Evolutionary conservation across 2,329 filamentous ascomycete species (phyloP).

Genomic region (Xylaria sp.): DNA sequence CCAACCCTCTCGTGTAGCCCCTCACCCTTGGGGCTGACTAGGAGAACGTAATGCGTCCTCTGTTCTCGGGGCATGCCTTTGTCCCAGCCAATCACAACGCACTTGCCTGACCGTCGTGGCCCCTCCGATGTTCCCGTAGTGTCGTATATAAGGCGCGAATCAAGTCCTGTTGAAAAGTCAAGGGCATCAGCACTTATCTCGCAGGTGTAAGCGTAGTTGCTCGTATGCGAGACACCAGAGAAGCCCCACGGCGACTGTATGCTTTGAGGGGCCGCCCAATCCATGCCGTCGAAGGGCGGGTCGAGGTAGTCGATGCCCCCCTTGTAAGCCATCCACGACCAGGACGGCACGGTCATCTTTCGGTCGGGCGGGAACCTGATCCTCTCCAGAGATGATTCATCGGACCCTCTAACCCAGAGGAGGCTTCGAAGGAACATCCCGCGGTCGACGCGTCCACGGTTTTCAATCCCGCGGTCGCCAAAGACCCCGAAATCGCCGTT

Average conservation of each 20-base stretch:
- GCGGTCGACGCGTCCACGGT: no score
- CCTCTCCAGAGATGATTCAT: neutral
- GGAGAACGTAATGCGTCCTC: constrained; percentile 11
- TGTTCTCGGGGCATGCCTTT: neutral
- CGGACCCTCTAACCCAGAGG: constrained; percentile 12
- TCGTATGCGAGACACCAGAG: neutral
- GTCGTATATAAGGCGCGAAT: constrained; percentile 2
- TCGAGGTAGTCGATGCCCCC: constrained; percentile 21
- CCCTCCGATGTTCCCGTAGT: neutral
- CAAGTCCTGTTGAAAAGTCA: neutral
- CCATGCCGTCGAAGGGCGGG: constrained; percentile 10
- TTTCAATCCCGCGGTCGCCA: no score
- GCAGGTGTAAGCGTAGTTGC: neutral
- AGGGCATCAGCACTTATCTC: neutral
- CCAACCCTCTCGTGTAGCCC: constrained; percentile 10
- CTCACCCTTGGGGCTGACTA: constrained; percentile 1
- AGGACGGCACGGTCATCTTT: constrained; percentile 9
- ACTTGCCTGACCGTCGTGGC: neutral
- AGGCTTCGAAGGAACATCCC: constrained; percentile 14
- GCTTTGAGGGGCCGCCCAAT: constrained; percentile 15
- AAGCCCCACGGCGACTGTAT: constrained; percentile 10
- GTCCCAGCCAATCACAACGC: constrained; percentile 9
- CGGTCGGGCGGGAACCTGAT: constrained; percentile 12
- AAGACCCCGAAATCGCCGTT: no score
- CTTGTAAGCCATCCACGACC: constrained; percentile 26